Evolutionary conservation across 108 stramenopile genomes (phyloP).

Genomic region (Cylindrotheca closterium): DNA sequence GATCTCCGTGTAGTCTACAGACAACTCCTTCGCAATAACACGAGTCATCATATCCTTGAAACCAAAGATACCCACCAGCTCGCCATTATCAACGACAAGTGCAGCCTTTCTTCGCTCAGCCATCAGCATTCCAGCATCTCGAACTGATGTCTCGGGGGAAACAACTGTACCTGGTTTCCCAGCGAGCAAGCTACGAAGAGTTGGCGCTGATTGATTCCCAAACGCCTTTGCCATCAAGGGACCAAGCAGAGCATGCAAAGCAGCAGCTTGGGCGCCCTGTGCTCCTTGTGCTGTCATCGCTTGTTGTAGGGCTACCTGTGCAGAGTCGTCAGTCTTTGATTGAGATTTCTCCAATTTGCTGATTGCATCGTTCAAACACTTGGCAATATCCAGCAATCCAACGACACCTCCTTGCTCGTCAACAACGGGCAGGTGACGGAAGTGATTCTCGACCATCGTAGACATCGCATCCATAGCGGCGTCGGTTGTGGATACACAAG

Average conservation of each 20-base stretch:
- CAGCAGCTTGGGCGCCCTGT: slow-evolving; percentile 55
- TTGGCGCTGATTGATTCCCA: slow-evolving; percentile 62
- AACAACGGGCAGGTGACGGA: slow-evolving; percentile 91
- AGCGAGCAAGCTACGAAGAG: slow-evolving; percentile 68
- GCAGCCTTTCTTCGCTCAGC: slow-evolving; percentile 84
- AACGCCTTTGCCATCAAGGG: slow-evolving; percentile 68
- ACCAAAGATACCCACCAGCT: slow-evolving; percentile 88
- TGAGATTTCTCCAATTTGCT: slow-evolving; percentile 76
- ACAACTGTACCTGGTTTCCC: slow-evolving; percentile 72
- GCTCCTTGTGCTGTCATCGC: slow-evolving; percentile 58
- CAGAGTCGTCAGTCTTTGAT: slow-evolving; percentile 47
- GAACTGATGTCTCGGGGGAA: slow-evolving; percentile 52
- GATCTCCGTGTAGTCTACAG: slow-evolving; percentile 73
- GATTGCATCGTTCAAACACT: slow-evolving; percentile 94
- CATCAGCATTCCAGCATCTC: slow-evolving; percentile 76
- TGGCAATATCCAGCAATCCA: slow-evolving; percentile 92
- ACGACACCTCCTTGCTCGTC: slow-evolving; percentile 78
- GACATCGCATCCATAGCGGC: slow-evolving; percentile 85
- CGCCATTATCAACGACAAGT: slow-evolving; percentile 75
- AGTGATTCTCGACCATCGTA: slow-evolving; percentile 91
- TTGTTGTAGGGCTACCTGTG: slow-evolving; percentile 60
- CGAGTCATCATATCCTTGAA: slow-evolving; percentile 93
- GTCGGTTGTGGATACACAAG: slow-evolving; percentile 77
- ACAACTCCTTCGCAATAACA: slow-evolving; percentile 84
- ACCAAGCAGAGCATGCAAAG: slow-evolving; percentile 59